These are phyloP conservation scores for Mycena latifolia DNA, from an alignment of 768 basidiomycete genomes.

Conservation along the genomic window DNA sequence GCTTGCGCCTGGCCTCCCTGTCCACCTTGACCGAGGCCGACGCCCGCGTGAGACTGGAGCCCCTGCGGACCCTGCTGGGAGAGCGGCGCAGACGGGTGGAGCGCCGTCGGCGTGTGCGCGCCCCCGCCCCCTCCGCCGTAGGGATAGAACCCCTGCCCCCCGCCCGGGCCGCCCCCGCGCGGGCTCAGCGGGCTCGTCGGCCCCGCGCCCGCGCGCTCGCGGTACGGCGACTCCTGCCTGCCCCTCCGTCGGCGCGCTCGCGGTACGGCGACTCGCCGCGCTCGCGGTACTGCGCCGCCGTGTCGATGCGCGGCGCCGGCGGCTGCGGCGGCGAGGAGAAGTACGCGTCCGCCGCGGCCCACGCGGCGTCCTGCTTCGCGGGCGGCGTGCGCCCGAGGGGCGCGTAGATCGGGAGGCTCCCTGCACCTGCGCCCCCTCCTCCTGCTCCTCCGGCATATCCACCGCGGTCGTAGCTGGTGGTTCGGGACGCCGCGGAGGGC, in stretches of 20 bases:
- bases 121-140: no score
- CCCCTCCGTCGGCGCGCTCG: background rate
- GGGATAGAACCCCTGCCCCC: no score
- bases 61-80: no score
- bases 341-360: slow-evolving; percentile 30
- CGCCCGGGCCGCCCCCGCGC: background rate
- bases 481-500: background rate
- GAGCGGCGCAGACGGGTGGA: no score
- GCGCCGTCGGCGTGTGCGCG: no score
- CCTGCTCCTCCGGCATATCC: background rate
- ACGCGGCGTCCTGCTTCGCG: background rate
- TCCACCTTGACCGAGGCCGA: no score
- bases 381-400: slow-evolving; percentile 75
- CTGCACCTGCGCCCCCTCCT: slow-evolving; percentile 42
- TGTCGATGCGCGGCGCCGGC: slow-evolving; percentile 16
- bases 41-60: no score
- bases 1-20: slow-evolving; percentile 18
- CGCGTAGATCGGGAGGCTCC: slow-evolving; percentile 81
- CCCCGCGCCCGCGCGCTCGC: background rate
- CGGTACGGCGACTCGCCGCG: background rate
- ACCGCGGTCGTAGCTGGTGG: slow-evolving; percentile 48
- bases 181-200: background rate
- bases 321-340: slow-evolving; percentile 27
- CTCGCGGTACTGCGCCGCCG: background rate
- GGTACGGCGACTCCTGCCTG: no score